These are phyloP conservation scores for Geotrichum histeridarum DNA, from an alignment of 1,139 yeast species.

Conservation along the genomic window DNA sequence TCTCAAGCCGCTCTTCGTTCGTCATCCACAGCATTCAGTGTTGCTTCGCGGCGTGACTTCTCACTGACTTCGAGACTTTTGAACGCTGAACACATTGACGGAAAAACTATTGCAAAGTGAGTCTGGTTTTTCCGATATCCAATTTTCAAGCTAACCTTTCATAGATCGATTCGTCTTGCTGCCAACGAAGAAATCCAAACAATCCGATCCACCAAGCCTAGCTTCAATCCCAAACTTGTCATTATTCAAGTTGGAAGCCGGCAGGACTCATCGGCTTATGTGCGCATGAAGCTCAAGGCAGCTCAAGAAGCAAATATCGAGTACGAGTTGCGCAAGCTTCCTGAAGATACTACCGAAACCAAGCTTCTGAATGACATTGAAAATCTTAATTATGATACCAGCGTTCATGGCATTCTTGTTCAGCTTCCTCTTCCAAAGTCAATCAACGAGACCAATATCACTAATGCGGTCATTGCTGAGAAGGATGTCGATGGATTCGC, in stretches of 20 bases:
- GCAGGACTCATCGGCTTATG: slow-evolving; percentile 87
- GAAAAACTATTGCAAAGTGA: slow-evolving; percentile 60
- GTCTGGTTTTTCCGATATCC: slow-evolving; percentile 14
- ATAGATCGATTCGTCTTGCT: slow-evolving; percentile 26
- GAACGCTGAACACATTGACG: slow-evolving; percentile 51
- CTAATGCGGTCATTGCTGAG: slow-evolving; percentile 67
- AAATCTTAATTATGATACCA: slow-evolving; percentile 59
- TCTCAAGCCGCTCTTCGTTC: not conserved
- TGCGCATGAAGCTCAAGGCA: slow-evolving; percentile 89
- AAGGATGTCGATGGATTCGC: slow-evolving; percentile 98
- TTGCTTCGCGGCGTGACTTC: slow-evolving; percentile 15
- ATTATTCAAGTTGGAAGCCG: slow-evolving; percentile 89
- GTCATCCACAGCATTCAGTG: slow-evolving; percentile 1
- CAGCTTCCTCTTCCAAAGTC: slow-evolving; percentile 89
- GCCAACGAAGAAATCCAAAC: slow-evolving; percentile 43
- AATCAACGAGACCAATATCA: slow-evolving; percentile 70
- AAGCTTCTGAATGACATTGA: slow-evolving; percentile 57
- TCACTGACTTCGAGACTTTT: slow-evolving; percentile 16
- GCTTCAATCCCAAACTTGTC: slow-evolving; percentile 69
- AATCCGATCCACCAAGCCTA: slow-evolving; percentile 48
- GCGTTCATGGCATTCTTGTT: slow-evolving; percentile 82
- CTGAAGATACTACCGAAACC: slow-evolving; percentile 33
- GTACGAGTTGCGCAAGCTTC: slow-evolving; percentile 35
- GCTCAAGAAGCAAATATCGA: slow-evolving; percentile 46
- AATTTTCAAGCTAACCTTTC: slow-evolving; percentile 10